Conservation (phyloP, 2,329 filamentous ascomycete species). For the Aureobasidium sp. region DNA sequence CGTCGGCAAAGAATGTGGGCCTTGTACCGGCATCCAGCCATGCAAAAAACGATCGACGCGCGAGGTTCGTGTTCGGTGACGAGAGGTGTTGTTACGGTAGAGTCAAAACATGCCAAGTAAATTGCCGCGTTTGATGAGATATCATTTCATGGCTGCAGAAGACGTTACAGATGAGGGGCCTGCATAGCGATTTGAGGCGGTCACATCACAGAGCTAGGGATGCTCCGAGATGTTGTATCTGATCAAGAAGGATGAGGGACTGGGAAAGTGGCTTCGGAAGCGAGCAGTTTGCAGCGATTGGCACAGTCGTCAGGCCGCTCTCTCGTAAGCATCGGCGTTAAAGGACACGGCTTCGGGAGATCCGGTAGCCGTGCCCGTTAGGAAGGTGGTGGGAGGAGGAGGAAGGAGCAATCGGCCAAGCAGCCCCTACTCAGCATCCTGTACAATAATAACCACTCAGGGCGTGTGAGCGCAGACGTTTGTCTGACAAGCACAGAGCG, state of each 20-base stretch:
- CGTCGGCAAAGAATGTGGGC: neutral
- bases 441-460: neutral
- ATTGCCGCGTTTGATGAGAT: neutral
- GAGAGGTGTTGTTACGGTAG: neutral
- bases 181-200: neutral
- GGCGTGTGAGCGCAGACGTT: neutral
- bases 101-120: constrained; percentile 1
- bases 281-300: neutral
- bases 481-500: neutral
- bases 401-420: constrained; percentile 1
- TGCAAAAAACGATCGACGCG: neutral
- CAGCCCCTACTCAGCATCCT: neutral
- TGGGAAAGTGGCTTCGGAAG: neutral
- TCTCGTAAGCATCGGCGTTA: constrained; percentile 4
- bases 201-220: neutral
- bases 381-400: neutral
- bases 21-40: neutral
- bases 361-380: neutral
- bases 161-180: neutral
- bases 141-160: neutral
- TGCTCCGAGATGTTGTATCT: neutral
- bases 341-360: neutral
- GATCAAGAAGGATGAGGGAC: neutral
- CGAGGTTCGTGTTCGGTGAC: neutral
- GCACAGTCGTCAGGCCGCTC: neutral